phyloP scores from a whole-genome alignment of 1,284 basidiomycete genomes.

The Vanrija sp. region DNA sequence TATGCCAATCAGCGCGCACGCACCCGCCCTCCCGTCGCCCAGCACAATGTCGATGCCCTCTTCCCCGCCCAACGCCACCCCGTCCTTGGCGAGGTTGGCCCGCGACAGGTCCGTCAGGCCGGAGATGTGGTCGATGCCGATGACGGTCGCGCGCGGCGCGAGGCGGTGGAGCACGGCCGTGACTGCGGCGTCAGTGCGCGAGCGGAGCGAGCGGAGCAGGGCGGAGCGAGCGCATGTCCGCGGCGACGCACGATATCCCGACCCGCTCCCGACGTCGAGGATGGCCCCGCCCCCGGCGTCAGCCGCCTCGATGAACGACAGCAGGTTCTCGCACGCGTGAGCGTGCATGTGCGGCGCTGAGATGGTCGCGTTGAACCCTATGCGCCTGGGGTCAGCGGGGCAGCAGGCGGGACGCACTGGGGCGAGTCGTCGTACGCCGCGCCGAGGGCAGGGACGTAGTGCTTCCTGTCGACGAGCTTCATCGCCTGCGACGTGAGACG shows the following conservation, averaged over 20 bases:
- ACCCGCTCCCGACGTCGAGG: constrained; percentile 48
- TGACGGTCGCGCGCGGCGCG: constrained; percentile 59
- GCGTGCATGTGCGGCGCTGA: constrained; percentile 51
- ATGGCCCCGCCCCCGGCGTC: constrained; percentile 21
- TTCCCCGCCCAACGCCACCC: constrained; percentile 35
- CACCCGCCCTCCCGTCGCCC: constrained; percentile 77
- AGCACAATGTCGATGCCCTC: constrained; percentile 52
- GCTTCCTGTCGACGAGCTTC: constrained; percentile 41
- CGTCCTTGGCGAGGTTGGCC: constrained; percentile 66
- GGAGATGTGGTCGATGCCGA: constrained; percentile 89
- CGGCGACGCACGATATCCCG: constrained; percentile 63
- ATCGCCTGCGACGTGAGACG: constrained; percentile 33
- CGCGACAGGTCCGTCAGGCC: constrained; percentile 69
- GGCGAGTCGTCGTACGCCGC: constrained; percentile 46
- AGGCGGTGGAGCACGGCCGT: constrained; percentile 71
- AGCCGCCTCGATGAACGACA: constrained; percentile 25
- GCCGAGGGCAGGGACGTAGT: constrained; percentile 34
- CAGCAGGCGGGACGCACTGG: constrained; percentile 31
- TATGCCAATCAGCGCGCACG: constrained; percentile 14
- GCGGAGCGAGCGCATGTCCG: not conserved
- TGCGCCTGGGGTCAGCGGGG: constrained; percentile 23
- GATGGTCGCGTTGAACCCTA: constrained; percentile 49
- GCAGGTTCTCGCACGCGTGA: constrained; percentile 41
- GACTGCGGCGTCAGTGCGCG: constrained; percentile 22
- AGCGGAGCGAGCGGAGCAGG: not conserved